phyloP scores from a whole-genome alignment of 1,284 basidiomycete species.

The Moniliophthora roreri region DNA sequence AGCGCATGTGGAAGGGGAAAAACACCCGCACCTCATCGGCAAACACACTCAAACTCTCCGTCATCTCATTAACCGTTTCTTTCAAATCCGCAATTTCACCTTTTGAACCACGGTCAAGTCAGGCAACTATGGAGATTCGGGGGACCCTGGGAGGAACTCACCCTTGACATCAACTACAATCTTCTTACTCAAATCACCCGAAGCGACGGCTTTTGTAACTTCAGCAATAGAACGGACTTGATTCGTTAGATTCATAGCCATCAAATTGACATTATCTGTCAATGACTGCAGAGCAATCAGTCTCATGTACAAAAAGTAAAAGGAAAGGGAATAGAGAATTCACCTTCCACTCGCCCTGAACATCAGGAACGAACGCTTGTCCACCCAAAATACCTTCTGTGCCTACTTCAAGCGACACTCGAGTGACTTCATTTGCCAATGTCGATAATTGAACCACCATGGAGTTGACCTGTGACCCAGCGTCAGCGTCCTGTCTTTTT shows the following conservation, averaged over 20 bases:
- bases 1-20: neutral
- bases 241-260: constrained; percentile 92
- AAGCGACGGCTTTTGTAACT: constrained; percentile 88
- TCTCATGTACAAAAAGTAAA: too few species aligned
- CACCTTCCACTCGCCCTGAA: constrained; percentile 92
- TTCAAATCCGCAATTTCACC: constrained; percentile 90
- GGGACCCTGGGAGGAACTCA: too few species aligned
- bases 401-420: constrained; percentile 79
- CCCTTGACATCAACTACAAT: constrained; percentile 88
- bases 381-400: constrained; percentile 96
- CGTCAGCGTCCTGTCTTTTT: neutral
- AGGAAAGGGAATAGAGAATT: constrained; percentile 15
- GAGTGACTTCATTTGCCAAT: constrained; percentile 83
- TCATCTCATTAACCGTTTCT: constrained; percentile 91
- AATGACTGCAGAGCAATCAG: constrained; percentile 45
- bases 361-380: constrained; percentile 85
- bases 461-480: constrained; percentile 59
- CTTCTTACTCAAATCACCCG: constrained; percentile 88
- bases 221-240: constrained; percentile 89
- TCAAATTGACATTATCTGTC: constrained; percentile 81
- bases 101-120: too few species aligned
- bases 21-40: constrained; percentile 70
- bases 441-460: constrained; percentile 89
- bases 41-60: constrained; percentile 83
- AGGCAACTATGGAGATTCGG: too few species aligned